Conservation (phyloP, 345 rosid species). For the Pistacia integerrima region DNA sequence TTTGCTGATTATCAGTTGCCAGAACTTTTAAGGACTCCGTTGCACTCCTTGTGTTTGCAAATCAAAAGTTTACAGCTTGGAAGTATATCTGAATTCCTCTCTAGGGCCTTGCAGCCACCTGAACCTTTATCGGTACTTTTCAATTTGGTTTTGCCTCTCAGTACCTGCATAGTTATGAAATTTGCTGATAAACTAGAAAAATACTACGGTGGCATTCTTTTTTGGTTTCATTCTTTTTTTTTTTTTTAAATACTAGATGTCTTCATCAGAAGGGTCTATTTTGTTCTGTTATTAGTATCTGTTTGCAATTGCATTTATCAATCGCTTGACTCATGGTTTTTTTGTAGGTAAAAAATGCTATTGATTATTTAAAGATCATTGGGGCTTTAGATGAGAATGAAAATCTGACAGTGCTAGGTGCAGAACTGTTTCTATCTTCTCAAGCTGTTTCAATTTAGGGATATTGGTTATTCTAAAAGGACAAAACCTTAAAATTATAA, state of each 20-base stretch:
- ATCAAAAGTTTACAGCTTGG: slow-evolving; percentile 92
- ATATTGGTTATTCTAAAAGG: slow-evolving; percentile 2
- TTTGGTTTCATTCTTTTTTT: not conserved
- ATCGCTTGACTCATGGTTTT: slow-evolving; percentile 13
- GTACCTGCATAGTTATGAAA: not conserved
- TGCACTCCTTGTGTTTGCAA: slow-evolving; percentile 94
- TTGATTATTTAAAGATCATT: slow-evolving; percentile 79
- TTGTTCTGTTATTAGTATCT: not conserved
- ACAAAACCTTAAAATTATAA: slow-evolving; percentile 21
- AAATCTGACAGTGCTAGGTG: slow-evolving; percentile 83
- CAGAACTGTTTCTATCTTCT: slow-evolving; percentile 2
- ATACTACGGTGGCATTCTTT: slow-evolving; percentile 4
- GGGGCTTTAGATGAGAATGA: slow-evolving; percentile 93
- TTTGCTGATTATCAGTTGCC: slow-evolving; percentile 93
- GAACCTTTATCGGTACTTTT: slow-evolving; percentile 81
- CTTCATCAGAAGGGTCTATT: not conserved
- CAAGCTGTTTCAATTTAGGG: not conserved
- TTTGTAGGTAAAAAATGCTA: slow-evolving; percentile 92
- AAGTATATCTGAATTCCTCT: slow-evolving; percentile 81
- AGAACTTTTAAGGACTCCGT: slow-evolving; percentile 92
- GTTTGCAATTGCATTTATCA: slow-evolving; percentile 4
- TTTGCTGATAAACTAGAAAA: not conserved
- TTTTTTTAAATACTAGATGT: not conserved
- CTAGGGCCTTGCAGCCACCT: slow-evolving; percentile 94
- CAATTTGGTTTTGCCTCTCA: slow-evolving; percentile 6